A percentile compares a stretch with the other conserved stretches of the same genome.
These are phyloP conservation scores for Lophium mytilinum DNA, from an alignment of 495 filamentous ascomycete genomes.

Conservation along the genomic window DNA sequence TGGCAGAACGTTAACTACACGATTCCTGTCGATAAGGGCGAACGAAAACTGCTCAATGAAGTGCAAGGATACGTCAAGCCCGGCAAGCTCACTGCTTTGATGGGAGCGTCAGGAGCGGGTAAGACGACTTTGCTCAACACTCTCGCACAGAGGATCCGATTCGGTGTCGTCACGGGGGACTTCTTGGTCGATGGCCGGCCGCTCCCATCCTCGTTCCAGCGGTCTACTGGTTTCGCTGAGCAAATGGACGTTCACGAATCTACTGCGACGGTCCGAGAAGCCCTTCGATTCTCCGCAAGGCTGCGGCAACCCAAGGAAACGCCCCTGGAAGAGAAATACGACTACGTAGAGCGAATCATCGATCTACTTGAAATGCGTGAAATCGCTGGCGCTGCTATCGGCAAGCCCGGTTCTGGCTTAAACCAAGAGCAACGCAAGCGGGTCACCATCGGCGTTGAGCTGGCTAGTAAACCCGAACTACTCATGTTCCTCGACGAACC, in stretches of 20 bases:
- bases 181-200: slow-evolving; percentile 48
- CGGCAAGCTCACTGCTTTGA: slow-evolving; percentile 62
- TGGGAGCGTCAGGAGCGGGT: slow-evolving; percentile 60
- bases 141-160: slow-evolving; percentile 47
- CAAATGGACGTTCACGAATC: slow-evolving; percentile 55
- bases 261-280: slow-evolving; percentile 54
- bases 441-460: slow-evolving; percentile 60
- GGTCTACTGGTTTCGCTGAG: slow-evolving; percentile 47
- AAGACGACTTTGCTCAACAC: slow-evolving; percentile 63
- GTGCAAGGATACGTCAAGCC: slow-evolving; percentile 65
- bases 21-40: slow-evolving; percentile 54
- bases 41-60: slow-evolving; percentile 51
- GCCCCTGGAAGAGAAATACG: slow-evolving; percentile 48
- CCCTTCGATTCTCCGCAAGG: slow-evolving; percentile 50
- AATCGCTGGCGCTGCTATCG: slow-evolving; percentile 41
- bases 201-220: slow-evolving; percentile 28
- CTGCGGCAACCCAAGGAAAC: slow-evolving; percentile 47
- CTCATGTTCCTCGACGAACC: slow-evolving; percentile 74
- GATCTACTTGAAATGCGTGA: slow-evolving; percentile 47
- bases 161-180: slow-evolving; percentile 47
- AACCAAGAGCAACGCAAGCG: slow-evolving; percentile 56
- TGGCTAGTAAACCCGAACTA: slow-evolving; percentile 57
- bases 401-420: slow-evolving; percentile 44
- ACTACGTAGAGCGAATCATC: slow-evolving; percentile 53
- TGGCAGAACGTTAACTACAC: slow-evolving; percentile 73